These are phyloP conservation scores for Petrea volubilis DNA, from an alignment of 257 asterid genomes.

Conservation along the genomic window DNA sequence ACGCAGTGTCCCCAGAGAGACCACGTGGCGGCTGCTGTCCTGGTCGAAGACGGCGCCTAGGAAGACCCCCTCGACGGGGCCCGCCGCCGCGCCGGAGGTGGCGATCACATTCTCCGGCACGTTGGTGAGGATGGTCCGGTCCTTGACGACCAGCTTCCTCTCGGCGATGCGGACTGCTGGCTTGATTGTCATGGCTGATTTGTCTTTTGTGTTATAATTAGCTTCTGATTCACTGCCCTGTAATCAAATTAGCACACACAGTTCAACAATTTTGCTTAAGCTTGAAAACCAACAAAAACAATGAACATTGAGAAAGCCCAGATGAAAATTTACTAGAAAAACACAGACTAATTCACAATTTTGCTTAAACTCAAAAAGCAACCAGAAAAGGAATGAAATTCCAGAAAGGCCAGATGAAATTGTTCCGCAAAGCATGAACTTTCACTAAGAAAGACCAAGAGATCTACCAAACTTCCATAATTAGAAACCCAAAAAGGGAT, in stretches of 20 bases:
- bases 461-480: not conserved
- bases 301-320: not conserved
- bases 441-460: not conserved
- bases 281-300: not conserved
- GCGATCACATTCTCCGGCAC: constrained; percentile 53
- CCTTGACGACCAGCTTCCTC: constrained; percentile 48
- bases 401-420: no score
- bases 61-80: constrained; percentile 45
- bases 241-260: not conserved
- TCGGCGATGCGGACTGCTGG: constrained; percentile 44
- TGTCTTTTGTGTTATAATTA: not conserved
- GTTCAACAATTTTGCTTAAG: no score
- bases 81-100: constrained; percentile 43
- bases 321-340: not conserved
- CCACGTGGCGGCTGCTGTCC: constrained; percentile 47
- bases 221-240: constrained; percentile 23
- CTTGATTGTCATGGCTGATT: constrained; percentile 47
- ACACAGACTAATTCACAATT: not conserved
- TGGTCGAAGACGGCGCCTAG: constrained; percentile 48
- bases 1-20: constrained; percentile 42
- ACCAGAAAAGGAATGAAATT: not conserved
- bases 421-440: no score
- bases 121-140: constrained; percentile 35
- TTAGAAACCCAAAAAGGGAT: not conserved
- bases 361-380: not conserved